These are phyloP conservation scores for Cladosporium sp. DNA, from an alignment of 2,329 filamentous ascomycete genomes.

Conservation along the genomic window DNA sequence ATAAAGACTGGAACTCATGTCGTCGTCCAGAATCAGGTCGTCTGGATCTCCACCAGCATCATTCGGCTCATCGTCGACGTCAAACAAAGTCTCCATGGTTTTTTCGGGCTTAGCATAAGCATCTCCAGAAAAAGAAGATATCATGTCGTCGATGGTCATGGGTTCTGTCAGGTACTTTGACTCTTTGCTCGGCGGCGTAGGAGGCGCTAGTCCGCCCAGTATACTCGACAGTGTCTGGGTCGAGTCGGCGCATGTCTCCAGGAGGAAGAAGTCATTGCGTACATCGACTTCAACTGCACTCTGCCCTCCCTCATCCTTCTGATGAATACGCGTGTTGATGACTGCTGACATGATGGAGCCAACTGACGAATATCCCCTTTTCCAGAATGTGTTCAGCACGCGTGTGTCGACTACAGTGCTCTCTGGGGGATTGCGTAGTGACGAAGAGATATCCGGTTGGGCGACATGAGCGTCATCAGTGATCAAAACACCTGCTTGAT, in stretches of 20 bases:
- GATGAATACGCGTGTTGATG: slow-evolving; percentile 61
- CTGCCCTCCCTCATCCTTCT: slow-evolving; percentile 57
- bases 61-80: slow-evolving; percentile 29
- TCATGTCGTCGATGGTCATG: slow-evolving; percentile 81
- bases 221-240: slow-evolving; percentile 86
- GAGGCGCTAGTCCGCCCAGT: slow-evolving; percentile 77
- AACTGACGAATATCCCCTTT: slow-evolving; percentile 78
- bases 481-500: slow-evolving; percentile 78
- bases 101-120: slow-evolving; percentile 66
- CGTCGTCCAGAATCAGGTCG: slow-evolving; percentile 40
- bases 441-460: slow-evolving; percentile 29
- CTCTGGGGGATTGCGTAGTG: slow-evolving; percentile 17
- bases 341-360: slow-evolving; percentile 84
- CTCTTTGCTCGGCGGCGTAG: slow-evolving; percentile 76
- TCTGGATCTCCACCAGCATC: slow-evolving; percentile 26
- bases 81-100: slow-evolving; percentile 55
- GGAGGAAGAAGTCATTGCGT: slow-evolving; percentile 78
- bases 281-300: slow-evolving; percentile 77
- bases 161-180: slow-evolving; percentile 85
- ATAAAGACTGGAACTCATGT: slow-evolving; percentile 36
- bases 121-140: slow-evolving; percentile 87
- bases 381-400: slow-evolving; percentile 50
- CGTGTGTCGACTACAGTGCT: slow-evolving; percentile 26
- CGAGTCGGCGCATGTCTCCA: slow-evolving; percentile 96
- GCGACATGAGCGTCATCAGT: slow-evolving; percentile 68